phyloP scores from a whole-genome alignment of 345 rosid species.

The Gossypium rotundifolium region DNA sequence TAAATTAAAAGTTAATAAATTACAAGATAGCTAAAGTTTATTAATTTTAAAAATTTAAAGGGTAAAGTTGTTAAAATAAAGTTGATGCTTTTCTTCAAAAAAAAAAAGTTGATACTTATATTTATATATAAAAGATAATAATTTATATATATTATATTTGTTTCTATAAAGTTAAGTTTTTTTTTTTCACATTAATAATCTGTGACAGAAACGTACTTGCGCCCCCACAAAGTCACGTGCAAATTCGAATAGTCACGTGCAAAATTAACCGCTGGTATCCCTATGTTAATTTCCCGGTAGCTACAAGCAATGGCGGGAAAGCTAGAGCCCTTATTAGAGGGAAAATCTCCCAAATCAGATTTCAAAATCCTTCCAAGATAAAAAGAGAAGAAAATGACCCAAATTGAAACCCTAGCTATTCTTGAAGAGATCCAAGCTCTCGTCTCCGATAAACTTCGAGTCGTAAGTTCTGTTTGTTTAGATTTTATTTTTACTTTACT shows the following conservation, averaged over 20 bases:
- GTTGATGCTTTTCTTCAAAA: too few relatives aligned
- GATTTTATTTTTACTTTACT: not conserved
- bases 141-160: too few relatives aligned
- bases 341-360: constrained; percentile 27
- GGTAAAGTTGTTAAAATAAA: too few relatives aligned
- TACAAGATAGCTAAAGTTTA: too few relatives aligned
- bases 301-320: constrained; percentile 42
- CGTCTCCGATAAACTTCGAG: constrained; percentile 78
- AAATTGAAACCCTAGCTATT: constrained; percentile 65
- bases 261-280: not conserved
- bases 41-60: too few relatives aligned
- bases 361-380: not conserved
- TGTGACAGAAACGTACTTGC: too few relatives aligned
- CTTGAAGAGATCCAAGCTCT: constrained; percentile 63
- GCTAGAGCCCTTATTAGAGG: constrained; percentile 13
- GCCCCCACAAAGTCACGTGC: not conserved
- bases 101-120: too few relatives aligned
- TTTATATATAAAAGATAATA: too few relatives aligned
- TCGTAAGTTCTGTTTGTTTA: constrained; percentile 30
- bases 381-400: constrained; percentile 19
- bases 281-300: not conserved
- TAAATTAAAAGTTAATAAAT: too few relatives aligned
- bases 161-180: too few relatives aligned
- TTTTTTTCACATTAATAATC: too few relatives aligned
- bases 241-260: not conserved